A percentile compares a stretch with the other conserved stretches of the same genome.
These are phyloP conservation scores for Lachnellula occidentalis DNA, from an alignment of 2,329 filamentous ascomycete species.

Conservation along the genomic window DNA sequence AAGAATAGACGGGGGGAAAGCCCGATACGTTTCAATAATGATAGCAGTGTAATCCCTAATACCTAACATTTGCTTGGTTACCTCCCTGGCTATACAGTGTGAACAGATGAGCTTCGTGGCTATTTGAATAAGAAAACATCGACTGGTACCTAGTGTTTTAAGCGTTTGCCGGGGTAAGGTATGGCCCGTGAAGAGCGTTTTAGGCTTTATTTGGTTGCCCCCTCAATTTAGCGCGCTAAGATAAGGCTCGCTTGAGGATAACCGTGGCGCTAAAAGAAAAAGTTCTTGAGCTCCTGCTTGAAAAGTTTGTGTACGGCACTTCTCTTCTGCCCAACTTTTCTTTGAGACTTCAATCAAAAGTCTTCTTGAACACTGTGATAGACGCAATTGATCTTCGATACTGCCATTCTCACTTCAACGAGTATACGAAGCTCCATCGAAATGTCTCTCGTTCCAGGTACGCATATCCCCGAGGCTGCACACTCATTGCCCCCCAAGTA, in stretches of 20 bases:
- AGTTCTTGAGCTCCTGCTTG: not conserved
- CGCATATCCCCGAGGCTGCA: conserved; percentile 1
- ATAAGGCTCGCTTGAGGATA: not conserved
- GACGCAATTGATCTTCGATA: not conserved
- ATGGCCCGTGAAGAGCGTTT: no score
- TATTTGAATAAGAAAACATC: no score
- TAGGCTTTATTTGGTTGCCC: not conserved
- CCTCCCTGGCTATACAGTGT: no score
- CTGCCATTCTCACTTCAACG: not conserved
- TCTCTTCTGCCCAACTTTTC: not conserved
- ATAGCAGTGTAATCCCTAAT: no score
- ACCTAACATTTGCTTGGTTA: no score
- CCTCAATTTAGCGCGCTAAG: not conserved
- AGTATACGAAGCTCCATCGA: conserved; percentile 20
- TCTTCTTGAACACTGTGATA: not conserved
- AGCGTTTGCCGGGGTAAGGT: no score
- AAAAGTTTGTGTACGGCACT: not conserved
- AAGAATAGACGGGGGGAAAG: not conserved
- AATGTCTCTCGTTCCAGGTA: conserved; percentile 51
- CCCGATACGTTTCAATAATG: no score
- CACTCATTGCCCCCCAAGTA: not conserved
- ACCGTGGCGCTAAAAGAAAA: not conserved
- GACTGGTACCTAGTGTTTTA: no score
- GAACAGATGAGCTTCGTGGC: no score
- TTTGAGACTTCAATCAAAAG: not conserved